phyloP scores from a whole-genome alignment of 1,139 yeast species.

The Suhomyces wounanorum region DNA sequence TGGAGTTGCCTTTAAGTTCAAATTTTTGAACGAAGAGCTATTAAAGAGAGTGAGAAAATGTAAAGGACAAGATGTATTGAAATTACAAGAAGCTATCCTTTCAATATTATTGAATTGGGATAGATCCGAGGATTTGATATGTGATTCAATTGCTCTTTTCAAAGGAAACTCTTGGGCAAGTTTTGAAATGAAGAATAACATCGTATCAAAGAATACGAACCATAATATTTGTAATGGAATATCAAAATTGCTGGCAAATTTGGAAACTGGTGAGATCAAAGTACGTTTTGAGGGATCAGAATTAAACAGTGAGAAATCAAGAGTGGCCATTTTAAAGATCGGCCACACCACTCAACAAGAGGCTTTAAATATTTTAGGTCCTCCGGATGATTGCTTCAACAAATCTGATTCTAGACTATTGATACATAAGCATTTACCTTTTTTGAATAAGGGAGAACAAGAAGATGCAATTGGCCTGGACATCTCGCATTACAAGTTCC shows the following conservation, averaged over 20 bases:
- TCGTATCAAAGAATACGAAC: neutral
- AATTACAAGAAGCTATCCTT: conserved; percentile 21
- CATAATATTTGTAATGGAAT: neutral
- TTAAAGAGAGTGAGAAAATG: conserved; percentile 4
- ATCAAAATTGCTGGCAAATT: conserved; percentile 6
- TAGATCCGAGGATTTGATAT: conserved; percentile 32
- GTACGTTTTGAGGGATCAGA: neutral
- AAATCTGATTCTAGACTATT: conserved; percentile 48
- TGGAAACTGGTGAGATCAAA: conserved; percentile 1
- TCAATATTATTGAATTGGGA: conserved; percentile 38
- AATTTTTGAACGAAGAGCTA: conserved; percentile 22
- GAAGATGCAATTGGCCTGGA: conserved; percentile 3
- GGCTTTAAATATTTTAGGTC: conserved; percentile 49
- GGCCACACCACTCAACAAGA: conserved; percentile 55
- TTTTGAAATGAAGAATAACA: conserved; percentile 14
- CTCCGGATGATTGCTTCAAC: conserved; percentile 56
- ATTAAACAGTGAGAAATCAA: neutral
- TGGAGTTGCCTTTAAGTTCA: conserved; percentile 53
- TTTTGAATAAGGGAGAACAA: conserved; percentile 5
- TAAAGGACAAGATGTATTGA: conserved; percentile 14
- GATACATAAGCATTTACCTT: conserved; percentile 33
- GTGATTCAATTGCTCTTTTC: conserved; percentile 40
- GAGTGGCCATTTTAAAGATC: conserved; percentile 18
- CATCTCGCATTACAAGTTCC: conserved; percentile 42
- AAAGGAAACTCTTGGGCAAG: conserved; percentile 34